A percentile compares a stretch with the other conserved stretches of the same genome.
Conservation (phyloP, 2,329 filamentous ascomycete genomes). For the Metarhizium guizhouense region DNA sequence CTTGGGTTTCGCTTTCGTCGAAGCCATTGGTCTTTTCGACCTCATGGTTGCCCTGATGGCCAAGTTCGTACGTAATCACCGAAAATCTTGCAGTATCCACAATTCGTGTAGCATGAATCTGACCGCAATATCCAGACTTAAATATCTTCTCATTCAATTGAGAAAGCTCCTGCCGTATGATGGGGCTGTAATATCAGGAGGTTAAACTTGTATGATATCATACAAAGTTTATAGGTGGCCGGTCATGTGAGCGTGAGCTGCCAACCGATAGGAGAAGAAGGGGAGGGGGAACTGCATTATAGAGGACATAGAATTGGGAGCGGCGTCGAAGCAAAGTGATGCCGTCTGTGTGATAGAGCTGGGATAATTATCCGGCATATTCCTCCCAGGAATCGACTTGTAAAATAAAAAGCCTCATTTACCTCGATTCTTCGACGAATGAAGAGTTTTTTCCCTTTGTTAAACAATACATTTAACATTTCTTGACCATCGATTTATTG, state of each 20-base stretch:
- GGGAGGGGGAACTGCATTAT: conserved; percentile 28
- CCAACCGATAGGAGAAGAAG: conserved; percentile 19
- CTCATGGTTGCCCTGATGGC: conserved; percentile 91
- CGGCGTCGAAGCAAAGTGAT: conserved; percentile 21
- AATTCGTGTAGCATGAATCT: conserved; percentile 1
- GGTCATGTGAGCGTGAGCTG: conserved; percentile 16
- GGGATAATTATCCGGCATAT: conserved; percentile 22
- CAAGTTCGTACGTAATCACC: conserved; percentile 61
- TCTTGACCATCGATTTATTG: not conserved
- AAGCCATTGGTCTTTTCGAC: conserved; percentile 83
- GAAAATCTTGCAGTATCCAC: not conserved
- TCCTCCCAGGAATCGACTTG: conserved; percentile 27
- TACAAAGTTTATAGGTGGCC: conserved; percentile 16
- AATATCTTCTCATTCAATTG: conserved; percentile 22
- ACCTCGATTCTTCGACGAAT: conserved; percentile 26
- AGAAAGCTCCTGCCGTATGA: conserved; percentile 27
- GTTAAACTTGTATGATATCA: conserved; percentile 18
- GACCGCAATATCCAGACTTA: conserved; percentile 22
- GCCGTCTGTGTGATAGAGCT: conserved; percentile 26
- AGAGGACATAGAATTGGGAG: conserved; percentile 32
- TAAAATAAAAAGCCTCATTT: conserved; percentile 35
- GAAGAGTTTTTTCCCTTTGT: conserved; percentile 20
- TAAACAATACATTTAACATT: conserved; percentile 3
- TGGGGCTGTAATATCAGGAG: conserved; percentile 23
- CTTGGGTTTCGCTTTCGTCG: conserved; percentile 91